phyloP scores from a whole-genome alignment of 139 green algal genomes.

The Desmodesmus armatus region DNA sequence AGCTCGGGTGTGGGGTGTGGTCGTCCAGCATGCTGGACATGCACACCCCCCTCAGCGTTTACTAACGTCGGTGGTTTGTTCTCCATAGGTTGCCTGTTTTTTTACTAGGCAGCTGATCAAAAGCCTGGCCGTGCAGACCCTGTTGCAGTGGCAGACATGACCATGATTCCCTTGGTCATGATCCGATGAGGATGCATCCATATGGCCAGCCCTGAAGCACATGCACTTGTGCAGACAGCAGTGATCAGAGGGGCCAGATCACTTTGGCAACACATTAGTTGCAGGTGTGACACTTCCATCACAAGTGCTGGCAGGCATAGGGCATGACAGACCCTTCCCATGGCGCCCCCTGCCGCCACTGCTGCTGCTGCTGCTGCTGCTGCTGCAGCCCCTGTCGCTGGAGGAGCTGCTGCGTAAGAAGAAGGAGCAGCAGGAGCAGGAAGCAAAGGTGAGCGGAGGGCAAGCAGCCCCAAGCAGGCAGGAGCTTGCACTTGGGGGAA shows the following conservation, averaged over 20 bases:
- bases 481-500: too few species aligned
- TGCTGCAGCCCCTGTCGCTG: conserved; percentile 85
- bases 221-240: too few species aligned
- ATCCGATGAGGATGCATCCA: too few species aligned
- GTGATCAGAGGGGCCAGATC: too few species aligned
- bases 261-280: background rate
- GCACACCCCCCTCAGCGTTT: background rate
- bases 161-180: background rate
- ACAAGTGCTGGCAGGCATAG: background rate
- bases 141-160: background rate
- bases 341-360: background rate
- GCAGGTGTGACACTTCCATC: background rate
- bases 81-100: background rate
- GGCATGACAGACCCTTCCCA: background rate
- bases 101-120: background rate
- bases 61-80: background rate
- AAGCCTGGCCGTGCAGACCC: background rate
- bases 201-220: too few species aligned
- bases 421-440: conserved; percentile 78
- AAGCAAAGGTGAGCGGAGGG: conserved; percentile 72
- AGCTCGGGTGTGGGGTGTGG: background rate
- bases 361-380: background rate
- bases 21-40: background rate
- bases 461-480: too few species aligned
- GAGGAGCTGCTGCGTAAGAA: conserved; percentile 92